These are phyloP conservation scores for Ramaria rubella DNA, from an alignment of 768 basidiomycete genomes.

Conservation along the genomic window DNA sequence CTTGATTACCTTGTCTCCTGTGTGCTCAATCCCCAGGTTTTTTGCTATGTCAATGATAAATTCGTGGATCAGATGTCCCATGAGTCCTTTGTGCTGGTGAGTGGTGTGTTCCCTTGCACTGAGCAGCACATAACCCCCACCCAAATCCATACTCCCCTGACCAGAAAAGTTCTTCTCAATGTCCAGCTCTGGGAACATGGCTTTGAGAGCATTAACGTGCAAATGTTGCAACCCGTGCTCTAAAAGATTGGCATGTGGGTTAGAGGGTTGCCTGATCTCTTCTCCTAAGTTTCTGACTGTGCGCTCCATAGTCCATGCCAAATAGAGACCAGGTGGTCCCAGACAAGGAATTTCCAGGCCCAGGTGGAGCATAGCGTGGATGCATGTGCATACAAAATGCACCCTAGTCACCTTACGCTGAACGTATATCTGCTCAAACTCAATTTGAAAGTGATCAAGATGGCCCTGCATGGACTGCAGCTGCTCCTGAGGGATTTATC, in stretches of 20 bases:
- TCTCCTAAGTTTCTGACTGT: neutral
- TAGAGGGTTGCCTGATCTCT: conserved; percentile 6
- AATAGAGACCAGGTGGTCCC: conserved; percentile 16
- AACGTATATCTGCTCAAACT: conserved; percentile 34
- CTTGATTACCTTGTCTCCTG: neutral
- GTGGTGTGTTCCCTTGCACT: neutral
- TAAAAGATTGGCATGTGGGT: neutral
- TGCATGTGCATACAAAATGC: conserved; percentile 29
- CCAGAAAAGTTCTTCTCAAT: too few species aligned
- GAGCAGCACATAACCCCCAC: neutral
- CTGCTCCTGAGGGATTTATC: neutral
- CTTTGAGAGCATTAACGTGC: neutral
- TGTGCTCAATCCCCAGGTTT: neutral
- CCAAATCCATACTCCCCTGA: neutral
- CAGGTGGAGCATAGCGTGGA: conserved; percentile 29
- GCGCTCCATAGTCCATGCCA: neutral
- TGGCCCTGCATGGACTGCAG: conserved; percentile 16
- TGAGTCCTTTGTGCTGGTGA: neutral
- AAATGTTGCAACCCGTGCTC: neutral
- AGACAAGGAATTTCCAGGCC: conserved; percentile 18
- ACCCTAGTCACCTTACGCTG: conserved; percentile 19
- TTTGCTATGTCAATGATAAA: neutral
- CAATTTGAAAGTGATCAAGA: conserved; percentile 23
- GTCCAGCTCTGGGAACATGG: neutral
- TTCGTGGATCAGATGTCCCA: too few species aligned